Evolutionary conservation across 306 rosid species (phyloP), one percentile per base, ranked within the genome.

Genomic region (Lagenaria siceraria): DNA sequence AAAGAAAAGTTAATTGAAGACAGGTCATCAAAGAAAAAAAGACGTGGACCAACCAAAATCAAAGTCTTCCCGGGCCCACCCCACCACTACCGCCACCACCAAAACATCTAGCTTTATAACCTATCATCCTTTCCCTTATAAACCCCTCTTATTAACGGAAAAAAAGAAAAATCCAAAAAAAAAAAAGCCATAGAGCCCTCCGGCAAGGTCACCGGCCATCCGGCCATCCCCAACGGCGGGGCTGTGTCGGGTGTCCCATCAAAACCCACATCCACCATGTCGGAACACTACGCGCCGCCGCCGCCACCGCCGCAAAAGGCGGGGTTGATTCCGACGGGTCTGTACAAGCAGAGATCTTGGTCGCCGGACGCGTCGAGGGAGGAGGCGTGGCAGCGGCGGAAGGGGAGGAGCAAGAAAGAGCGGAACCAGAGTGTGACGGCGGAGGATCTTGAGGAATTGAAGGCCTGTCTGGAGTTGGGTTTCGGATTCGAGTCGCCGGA

Each of bases 391-490:
- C 84, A 78, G 21, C 80, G 92, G 61, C 82, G 89, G 19, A 90
- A 82, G 76, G 80, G 80, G 4, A 82, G 55, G 9, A 55, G 71
- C 35, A 64, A 21, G 46, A 24, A 10, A 18, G 36, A 40, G 12
- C 17, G 62, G 59, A 83, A 76, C 84, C 84, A 82, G 79, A 93
- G 96, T 71, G 71, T 93, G 8, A 86, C 90, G 22, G 90, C 88
- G 66, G 90, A 91, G 22, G 93, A 93, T 40, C 40, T 93, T 43
- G 83, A 91, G 0, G 98, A 93, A 49, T 77, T 93, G 36, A 93
- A 91, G 29, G 98, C 90, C 5, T 93, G 98, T 81, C 42, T 93
- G 22, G 98, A 91, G 54, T 89, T 93, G 40, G 98, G 98, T 6
- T 86, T 86, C 56, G 81, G 91, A 69, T 89, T 91, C 77, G 91